Percentiles rank a stretch among this genome's conserved stretches.
Evolutionary conservation across 768 basidiomycete genomes (phyloP).

Genomic region (Xerocomellus chrysenteron): DNA sequence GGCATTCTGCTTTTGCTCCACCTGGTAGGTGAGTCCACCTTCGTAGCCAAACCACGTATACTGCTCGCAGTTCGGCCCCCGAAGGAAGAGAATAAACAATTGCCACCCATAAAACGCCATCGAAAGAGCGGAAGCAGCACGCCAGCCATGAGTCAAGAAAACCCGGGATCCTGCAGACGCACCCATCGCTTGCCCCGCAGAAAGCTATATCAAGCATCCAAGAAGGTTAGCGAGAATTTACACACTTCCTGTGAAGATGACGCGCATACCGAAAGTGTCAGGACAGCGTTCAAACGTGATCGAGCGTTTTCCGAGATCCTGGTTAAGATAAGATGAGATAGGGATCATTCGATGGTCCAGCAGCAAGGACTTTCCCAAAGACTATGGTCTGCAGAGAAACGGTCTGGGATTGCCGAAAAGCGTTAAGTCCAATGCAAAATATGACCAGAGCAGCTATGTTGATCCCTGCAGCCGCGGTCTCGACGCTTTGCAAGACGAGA

Average conservation of each 20-base stretch:
- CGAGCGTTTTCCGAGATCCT: slow-evolving; percentile 28
- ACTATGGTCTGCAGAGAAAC: slow-evolving; percentile 32
- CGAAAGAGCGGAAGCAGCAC: slow-evolving; percentile 31
- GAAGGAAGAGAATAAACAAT: slow-evolving; percentile 34
- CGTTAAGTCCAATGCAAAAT: slow-evolving; percentile 39
- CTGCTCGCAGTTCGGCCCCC: slow-evolving; percentile 38
- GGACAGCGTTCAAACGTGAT: slow-evolving; percentile 29
- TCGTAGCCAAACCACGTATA: slow-evolving; percentile 59
- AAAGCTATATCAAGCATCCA: slow-evolving; percentile 13
- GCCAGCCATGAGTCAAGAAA: slow-evolving; percentile 42
- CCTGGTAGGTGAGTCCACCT: slow-evolving; percentile 41
- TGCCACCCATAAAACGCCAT: slow-evolving; percentile 37
- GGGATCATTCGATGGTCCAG: neutral
- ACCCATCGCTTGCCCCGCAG: slow-evolving; percentile 42
- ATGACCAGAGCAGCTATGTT: slow-evolving; percentile 38
- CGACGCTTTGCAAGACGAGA: slow-evolving; percentile 30
- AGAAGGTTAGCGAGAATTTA: neutral
- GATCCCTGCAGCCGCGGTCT: slow-evolving; percentile 37
- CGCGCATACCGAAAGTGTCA: slow-evolving; percentile 26
- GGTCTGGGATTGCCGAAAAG: slow-evolving; percentile 38
- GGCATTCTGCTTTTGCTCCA: slow-evolving; percentile 1
- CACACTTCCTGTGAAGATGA: neutral
- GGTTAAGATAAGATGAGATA: slow-evolving; percentile 1
- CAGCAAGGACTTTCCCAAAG: slow-evolving; percentile 13
- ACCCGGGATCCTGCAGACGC: slow-evolving; percentile 40